These are phyloP conservation scores for Davidsoniella virescens DNA, from an alignment of 2,329 filamentous ascomycete genomes.

Conservation along the genomic window DNA sequence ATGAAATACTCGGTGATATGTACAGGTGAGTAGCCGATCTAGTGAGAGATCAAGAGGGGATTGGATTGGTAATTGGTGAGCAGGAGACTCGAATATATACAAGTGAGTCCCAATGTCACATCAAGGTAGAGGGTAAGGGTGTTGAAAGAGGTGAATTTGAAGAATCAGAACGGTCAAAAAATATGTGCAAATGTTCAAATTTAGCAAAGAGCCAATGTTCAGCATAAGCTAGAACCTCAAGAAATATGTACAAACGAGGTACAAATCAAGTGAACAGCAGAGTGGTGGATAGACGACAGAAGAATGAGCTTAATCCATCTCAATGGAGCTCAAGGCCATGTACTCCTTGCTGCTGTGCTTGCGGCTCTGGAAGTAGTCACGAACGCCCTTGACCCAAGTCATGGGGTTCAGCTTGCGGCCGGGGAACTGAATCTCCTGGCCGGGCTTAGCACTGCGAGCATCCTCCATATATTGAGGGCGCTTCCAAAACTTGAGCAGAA, in stretches of 20 bases:
- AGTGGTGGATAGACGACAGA: neutral
- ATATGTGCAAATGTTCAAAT: too few species aligned
- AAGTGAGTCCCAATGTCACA: too few species aligned
- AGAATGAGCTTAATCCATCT: constrained; percentile 17
- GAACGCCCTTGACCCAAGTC: constrained; percentile 2
- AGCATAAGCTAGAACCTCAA: too few species aligned
- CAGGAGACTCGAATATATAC: too few species aligned
- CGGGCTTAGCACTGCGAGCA: constrained; percentile 40
- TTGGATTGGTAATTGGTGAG: too few species aligned
- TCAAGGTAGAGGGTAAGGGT: too few species aligned
- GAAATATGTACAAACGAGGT: neutral
- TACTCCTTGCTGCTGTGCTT: constrained; percentile 28
- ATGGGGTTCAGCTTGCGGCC: constrained; percentile 19
- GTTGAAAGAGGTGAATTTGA: too few species aligned
- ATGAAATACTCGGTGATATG: too few species aligned
- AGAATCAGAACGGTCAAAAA: too few species aligned
- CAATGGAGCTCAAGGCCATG: constrained; percentile 39
- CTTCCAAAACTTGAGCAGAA: constrained; percentile 76
- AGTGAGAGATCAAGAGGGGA: too few species aligned
- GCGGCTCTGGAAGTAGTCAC: neutral
- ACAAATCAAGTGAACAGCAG: neutral
- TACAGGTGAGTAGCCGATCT: too few species aligned
- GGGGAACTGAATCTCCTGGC: constrained; percentile 25
- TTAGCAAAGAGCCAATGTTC: too few species aligned
- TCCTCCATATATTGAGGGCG: constrained; percentile 77